phyloP scores from a whole-genome alignment of 306 rosid species.

The Trifolium dubium region DNA sequence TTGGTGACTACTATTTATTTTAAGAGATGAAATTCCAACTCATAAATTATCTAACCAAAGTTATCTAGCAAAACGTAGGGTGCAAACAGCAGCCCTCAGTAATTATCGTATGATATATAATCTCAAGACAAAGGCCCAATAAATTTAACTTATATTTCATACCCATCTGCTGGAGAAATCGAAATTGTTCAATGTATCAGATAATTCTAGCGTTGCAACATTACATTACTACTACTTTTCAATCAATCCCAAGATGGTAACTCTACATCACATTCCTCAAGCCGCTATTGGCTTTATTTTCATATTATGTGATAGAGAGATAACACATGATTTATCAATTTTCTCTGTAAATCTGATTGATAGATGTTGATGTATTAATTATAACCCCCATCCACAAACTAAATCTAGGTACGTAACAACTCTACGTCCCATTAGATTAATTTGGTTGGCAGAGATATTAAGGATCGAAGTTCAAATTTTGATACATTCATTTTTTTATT shows the following conservation, averaged over 20 bases:
- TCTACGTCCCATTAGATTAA: no score
- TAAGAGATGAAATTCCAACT: no score
- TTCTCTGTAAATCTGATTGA: slow-evolving; percentile 30
- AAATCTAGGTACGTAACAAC: background rate
- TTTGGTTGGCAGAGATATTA: no score
- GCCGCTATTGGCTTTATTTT: slow-evolving; percentile 30
- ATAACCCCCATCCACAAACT: slow-evolving; percentile 11
- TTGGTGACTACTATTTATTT: no score
- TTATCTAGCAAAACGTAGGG: background rate
- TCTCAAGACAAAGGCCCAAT: slow-evolving; percentile 17
- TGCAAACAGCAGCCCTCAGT: background rate
- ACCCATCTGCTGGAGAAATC: background rate
- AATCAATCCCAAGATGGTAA: slow-evolving; percentile 38
- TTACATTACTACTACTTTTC: background rate
- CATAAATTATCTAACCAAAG: no score
- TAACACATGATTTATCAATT: slow-evolving; percentile 41
- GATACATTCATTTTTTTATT: no score
- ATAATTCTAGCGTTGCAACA: background rate
- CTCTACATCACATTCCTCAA: slow-evolving; percentile 36
- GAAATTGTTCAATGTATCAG: background rate
- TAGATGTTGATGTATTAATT: slow-evolving; percentile 10
- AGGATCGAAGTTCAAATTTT: no score
- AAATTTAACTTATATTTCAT: background rate
- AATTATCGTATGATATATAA: background rate
- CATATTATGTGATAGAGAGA: slow-evolving; percentile 40